phyloP scores from a whole-genome alignment of 2,329 filamentous ascomycete genomes.

The Furcasterigmium sp. region DNA sequence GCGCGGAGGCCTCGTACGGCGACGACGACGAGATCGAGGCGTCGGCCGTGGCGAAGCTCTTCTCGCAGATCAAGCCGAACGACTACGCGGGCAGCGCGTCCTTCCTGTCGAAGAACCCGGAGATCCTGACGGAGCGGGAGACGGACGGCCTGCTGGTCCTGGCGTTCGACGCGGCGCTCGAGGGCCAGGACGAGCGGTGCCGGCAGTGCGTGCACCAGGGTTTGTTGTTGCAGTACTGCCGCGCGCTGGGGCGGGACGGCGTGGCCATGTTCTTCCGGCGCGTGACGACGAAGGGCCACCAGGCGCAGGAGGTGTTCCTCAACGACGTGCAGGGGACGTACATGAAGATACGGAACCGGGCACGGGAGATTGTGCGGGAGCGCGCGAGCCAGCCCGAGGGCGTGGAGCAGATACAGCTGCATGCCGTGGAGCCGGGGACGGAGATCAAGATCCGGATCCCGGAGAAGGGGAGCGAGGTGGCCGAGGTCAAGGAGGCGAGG shows the following conservation, averaged over 20 bases:
- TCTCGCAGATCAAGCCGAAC: conserved; percentile 69
- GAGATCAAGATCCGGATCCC: conserved; percentile 87
- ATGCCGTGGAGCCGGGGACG: conserved; percentile 90
- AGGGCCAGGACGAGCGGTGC: conserved; percentile 69
- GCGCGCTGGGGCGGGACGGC: conserved; percentile 80
- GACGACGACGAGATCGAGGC: conserved; percentile 73
- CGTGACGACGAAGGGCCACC: conserved; percentile 82
- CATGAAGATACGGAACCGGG: conserved; percentile 70
- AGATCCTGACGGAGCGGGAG: conserved; percentile 77
- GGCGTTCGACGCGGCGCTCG: conserved; percentile 83
- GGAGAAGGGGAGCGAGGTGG: conserved; percentile 59
- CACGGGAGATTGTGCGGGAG: conserved; percentile 62
- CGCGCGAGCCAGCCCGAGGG: conserved; percentile 50
- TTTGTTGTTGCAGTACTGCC: conserved; percentile 89
- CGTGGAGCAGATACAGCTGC: conserved; percentile 94
- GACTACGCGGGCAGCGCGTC: conserved; percentile 70
- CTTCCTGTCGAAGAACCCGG: conserved; percentile 74
- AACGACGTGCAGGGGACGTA: conserved; percentile 93
- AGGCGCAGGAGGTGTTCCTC: conserved; percentile 84
- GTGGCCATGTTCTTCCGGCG: conserved; percentile 94
- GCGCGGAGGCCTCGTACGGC: conserved; percentile 40
- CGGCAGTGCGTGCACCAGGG: conserved; percentile 91
- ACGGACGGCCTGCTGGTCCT: conserved; percentile 87
- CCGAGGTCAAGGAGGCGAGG: conserved; percentile 57
- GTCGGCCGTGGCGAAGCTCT: conserved; percentile 72